Evolutionary conservation across 2,329 filamentous ascomycete genomes (phyloP), one percentile per base, ranked within the genome.

Genomic region (Ascosphaera pollenicola): DNA sequence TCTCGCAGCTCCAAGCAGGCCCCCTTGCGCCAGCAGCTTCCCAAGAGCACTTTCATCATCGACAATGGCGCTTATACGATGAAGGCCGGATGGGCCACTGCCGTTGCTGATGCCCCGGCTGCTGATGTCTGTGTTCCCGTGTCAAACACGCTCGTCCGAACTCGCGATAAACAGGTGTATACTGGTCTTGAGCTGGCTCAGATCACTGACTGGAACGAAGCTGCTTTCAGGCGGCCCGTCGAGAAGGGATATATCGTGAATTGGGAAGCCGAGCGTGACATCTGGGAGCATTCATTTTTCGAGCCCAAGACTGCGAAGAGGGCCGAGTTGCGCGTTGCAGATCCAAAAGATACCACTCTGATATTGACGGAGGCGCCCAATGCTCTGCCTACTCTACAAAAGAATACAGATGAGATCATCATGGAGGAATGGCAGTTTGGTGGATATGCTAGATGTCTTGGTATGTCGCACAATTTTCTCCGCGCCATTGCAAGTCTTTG

Each of bases 341-440:
- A 91, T 47, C 81, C 87, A 0, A 63, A 68, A 39, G 76, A 87
- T 40, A 89, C 83, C n/a, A 77, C 83, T 37, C 60, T 98, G 41
- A 61, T 98, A 3, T 67, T 95, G 38, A 75, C 80, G 1, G 89
- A 98, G 56, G 78, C 83, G 36, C 78, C 84, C 3, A 93, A 91
- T 57, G 75, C 77, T 3, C 67, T 92, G 41, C 75, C 78, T 1
- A 73, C 75, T 10, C 60, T 98, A 45, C 84, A 94, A 57, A 72
- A 76, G 31, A 89, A 94, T 54, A 84, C 82, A 48, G 89, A 98
- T 52, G 87, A 98, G 62, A 83, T 98, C 52, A 73, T 95, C 1
- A 95, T 98, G 63, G 89, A 98, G 54, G 85, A 95, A 54, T 98
- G 89, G 61, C 82, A 82, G 2, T 98, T 98, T 57, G 71, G 77